phyloP scores from a whole-genome alignment of 805 yeast genomes.

The Torulaspora delbrueckii region DNA sequence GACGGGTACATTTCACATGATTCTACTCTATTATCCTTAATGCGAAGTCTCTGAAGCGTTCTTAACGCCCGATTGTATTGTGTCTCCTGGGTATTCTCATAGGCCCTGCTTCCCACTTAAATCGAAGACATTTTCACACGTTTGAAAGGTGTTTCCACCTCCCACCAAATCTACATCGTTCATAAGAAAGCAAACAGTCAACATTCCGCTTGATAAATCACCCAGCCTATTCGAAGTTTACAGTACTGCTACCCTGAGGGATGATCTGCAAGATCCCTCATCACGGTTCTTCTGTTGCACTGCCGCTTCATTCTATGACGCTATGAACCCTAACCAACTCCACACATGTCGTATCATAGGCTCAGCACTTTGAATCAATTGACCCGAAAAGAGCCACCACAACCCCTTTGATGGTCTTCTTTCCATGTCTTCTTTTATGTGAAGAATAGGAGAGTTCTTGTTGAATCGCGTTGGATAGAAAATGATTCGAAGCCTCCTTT shows the following conservation, averaged over 20 bases:
- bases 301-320: not conserved
- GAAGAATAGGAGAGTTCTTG: conserved; percentile 1
- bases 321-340: not conserved
- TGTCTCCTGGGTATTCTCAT: no score
- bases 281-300: not conserved
- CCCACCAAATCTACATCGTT: no score
- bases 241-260: no score
- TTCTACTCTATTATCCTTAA: not conserved
- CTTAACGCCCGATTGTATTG: no score
- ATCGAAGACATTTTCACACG: no score
- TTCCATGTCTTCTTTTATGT: not conserved
- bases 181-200: no score
- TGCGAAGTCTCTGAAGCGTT: not conserved
- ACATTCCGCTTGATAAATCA: no score
- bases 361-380: not conserved
- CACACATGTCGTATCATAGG: not conserved
- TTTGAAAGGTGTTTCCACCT: no score
- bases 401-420: not conserved
- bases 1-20: not conserved
- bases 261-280: not conserved
- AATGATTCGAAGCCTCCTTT: not conserved
- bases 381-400: not conserved
- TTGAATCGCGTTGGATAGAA: conserved; percentile 1
- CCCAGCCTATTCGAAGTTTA: no score
- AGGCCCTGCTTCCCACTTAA: no score